Evolutionary conservation across 176 grass and related monocot genomes (phyloP).

Genomic region (Calamus simplicifolius): DNA sequence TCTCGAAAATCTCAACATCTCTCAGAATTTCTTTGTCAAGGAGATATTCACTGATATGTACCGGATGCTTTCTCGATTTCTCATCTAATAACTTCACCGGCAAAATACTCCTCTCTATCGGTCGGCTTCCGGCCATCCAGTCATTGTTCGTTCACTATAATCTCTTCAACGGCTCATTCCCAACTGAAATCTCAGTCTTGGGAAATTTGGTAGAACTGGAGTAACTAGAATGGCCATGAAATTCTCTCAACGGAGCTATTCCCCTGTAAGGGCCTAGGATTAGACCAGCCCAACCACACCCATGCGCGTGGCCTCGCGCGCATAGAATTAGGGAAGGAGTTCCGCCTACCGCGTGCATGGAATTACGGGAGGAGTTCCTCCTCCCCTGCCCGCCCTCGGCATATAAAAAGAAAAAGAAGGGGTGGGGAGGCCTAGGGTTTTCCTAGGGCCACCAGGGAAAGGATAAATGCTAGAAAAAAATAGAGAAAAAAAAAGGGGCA

Average conservation of each 20-base stretch:
- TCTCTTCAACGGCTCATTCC: slow-evolving; percentile 44
- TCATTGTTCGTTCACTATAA: slow-evolving; percentile 35
- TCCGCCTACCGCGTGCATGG: too few relatives aligned
- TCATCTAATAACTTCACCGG: slow-evolving; percentile 32
- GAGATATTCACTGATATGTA: slow-evolving; percentile 19
- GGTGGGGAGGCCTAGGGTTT: too few relatives aligned
- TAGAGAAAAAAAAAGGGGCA: too few relatives aligned
- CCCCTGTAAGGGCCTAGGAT: too few relatives aligned
- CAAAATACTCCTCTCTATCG: slow-evolving; percentile 18
- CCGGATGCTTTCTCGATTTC: slow-evolving; percentile 24
- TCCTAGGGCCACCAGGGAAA: too few relatives aligned
- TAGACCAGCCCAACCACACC: too few relatives aligned
- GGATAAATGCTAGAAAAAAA: too few relatives aligned
- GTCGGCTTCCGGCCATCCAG: slow-evolving; percentile 12
- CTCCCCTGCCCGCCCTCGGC: too few relatives aligned
- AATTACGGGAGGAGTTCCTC: too few relatives aligned
- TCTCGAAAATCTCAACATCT: slow-evolving; percentile 30
- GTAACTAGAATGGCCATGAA: slow-evolving; percentile 9
- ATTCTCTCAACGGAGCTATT: slow-evolving; percentile 23
- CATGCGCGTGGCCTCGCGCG: too few relatives aligned
- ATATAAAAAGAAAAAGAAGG: too few relatives aligned
- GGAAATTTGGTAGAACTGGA: slow-evolving; percentile 20
- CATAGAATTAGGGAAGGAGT: too few relatives aligned
- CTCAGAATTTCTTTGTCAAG: slow-evolving; percentile 30
- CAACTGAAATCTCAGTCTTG: slow-evolving; percentile 24